phyloP scores from a whole-genome alignment of 2,329 filamentous ascomycete genomes.

The Curvularia lunata region DNA sequence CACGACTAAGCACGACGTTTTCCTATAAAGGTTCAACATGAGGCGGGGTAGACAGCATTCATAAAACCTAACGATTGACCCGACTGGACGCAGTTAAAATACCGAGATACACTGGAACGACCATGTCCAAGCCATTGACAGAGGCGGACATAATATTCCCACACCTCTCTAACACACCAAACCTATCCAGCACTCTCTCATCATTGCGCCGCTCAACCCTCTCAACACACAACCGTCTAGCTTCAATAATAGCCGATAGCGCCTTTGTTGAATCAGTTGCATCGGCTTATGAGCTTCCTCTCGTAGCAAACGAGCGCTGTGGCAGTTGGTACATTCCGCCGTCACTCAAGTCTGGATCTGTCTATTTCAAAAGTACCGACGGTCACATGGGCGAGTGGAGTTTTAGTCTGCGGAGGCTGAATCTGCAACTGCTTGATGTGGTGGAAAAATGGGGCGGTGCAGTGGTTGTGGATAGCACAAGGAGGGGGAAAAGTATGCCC shows the following conservation, averaged over 20 bases:
- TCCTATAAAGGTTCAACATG: neutral
- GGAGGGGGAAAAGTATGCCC: conserved; percentile 92
- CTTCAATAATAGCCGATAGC: conserved; percentile 78
- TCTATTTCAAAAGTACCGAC: conserved; percentile 98
- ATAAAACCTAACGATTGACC: neutral
- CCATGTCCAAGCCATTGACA: conserved; percentile 37
- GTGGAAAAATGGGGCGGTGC: conserved; percentile 73
- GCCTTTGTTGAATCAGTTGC: conserved; percentile 72
- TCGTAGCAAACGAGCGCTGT: conserved; percentile 93
- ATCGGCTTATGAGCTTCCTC: conserved; percentile 64
- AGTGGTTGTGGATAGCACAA: conserved; percentile 91
- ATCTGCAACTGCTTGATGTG: conserved; percentile 77
- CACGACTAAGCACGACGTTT: neutral
- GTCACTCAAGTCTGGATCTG: conserved; percentile 69
- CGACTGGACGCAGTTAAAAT: neutral
- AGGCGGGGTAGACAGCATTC: conserved; percentile 13
- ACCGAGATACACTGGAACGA: neutral
- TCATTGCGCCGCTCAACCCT: conserved; percentile 78
- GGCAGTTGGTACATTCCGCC: conserved; percentile 92
- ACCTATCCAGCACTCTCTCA: conserved; percentile 65
- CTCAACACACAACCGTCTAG: conserved; percentile 79
- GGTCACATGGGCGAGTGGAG: conserved; percentile 90
- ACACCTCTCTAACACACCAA: conserved; percentile 67
- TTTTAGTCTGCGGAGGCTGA: conserved; percentile 84
- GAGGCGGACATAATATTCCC: conserved; percentile 60